Percentiles rank a stretch among this genome's conserved stretches.
These are phyloP conservation scores for Phialophora expanda DNA, from an alignment of 2,329 filamentous ascomycete species.

Conservation along the genomic window DNA sequence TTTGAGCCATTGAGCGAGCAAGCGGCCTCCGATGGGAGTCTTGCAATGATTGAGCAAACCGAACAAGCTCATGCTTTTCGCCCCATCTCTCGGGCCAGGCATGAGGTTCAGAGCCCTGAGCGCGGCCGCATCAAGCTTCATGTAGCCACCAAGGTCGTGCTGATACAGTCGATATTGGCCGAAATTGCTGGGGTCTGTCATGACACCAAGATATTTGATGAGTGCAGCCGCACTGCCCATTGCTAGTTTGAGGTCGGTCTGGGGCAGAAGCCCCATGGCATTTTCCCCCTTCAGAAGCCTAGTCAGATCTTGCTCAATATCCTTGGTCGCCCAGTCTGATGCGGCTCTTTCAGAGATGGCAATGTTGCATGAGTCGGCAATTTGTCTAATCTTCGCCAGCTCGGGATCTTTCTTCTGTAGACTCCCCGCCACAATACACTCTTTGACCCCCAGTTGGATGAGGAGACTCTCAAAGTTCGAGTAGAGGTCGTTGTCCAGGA, in stretches of 20 bases:
- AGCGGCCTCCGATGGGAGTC: constrained; percentile 85
- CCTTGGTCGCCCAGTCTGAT: constrained; percentile 81
- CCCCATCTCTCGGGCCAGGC: constrained; percentile 90
- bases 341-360: constrained; percentile 80
- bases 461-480: constrained; percentile 96
- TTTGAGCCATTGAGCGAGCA: constrained; percentile 95
- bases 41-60: constrained; percentile 97
- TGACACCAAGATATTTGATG: constrained; percentile 89
- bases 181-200: constrained; percentile 93
- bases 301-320: constrained; percentile 94
- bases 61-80: constrained; percentile 97
- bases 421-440: constrained; percentile 85
- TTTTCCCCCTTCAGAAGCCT: constrained; percentile 86
- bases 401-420: constrained; percentile 83
- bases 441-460: constrained; percentile 93
- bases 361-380: constrained; percentile 90
- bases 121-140: constrained; percentile 96
- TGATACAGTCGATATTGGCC: constrained; percentile 97
- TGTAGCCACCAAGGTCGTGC: constrained; percentile 94
- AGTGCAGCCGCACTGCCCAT: constrained; percentile 94
- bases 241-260: constrained; percentile 90
- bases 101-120: constrained; percentile 94
- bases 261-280: constrained; percentile 75
- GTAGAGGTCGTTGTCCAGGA: constrained; percentile 97
- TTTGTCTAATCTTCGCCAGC: constrained; percentile 80